Evolutionary conservation across 495 filamentous ascomycete species (phyloP).

Genomic region (Evansstolkia leycettana): DNA sequence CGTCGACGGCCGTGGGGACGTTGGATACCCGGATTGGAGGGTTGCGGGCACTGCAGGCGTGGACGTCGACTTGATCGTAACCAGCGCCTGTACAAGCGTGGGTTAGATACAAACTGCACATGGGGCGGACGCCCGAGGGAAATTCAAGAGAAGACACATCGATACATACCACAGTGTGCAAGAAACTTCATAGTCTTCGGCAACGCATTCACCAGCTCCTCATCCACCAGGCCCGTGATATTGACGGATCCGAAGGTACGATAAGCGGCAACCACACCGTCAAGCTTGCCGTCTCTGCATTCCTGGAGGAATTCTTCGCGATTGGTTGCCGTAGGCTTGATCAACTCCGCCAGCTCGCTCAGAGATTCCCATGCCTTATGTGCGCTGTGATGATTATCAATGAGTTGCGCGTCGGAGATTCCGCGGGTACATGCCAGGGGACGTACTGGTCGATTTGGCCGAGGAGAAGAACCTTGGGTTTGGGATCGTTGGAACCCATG

Average conservation of each 20-base stretch:
- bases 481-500: constrained; percentile 12
- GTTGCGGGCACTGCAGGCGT: constrained; percentile 50
- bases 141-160: too few species aligned
- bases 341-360: constrained; percentile 34
- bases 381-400: constrained; percentile 26
- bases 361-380: constrained; percentile 38
- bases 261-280: constrained; percentile 57
- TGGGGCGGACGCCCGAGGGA: too few species aligned
- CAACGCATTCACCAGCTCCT: constrained; percentile 50
- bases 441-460: constrained; percentile 46
- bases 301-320: constrained; percentile 62
- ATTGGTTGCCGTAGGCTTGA: constrained; percentile 37
- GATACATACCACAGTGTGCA: constrained; percentile 41
- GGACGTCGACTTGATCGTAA: constrained; percentile 68
- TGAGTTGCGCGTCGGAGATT: too few species aligned
- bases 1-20: constrained; percentile 67
- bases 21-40: constrained; percentile 60
- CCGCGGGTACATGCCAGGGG: constrained; percentile 1
- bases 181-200: constrained; percentile 41
- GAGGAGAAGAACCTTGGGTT: constrained; percentile 42
- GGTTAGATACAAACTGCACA: neutral
- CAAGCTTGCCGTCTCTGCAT: constrained; percentile 53
- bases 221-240: constrained; percentile 58
- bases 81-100: constrained; percentile 51
- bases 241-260: constrained; percentile 59